Evolutionary conservation across 495 filamentous ascomycete species (phyloP).

Genomic region (Neurospora africana): DNA sequence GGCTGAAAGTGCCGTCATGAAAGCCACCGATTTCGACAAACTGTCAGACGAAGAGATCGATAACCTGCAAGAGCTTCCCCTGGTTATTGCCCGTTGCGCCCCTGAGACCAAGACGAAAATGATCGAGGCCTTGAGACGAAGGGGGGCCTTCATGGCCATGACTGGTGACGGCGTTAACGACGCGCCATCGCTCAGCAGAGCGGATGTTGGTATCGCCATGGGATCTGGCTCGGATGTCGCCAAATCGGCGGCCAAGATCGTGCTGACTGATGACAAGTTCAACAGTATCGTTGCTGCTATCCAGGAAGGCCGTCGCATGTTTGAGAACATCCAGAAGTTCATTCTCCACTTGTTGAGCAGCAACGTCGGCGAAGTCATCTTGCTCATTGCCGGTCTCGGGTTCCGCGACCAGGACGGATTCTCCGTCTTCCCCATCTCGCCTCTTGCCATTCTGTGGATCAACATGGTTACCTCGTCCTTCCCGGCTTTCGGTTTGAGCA

Average conservation of each 20-base stretch:
- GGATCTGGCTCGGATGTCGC: constrained; percentile 84
- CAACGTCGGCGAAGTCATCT: constrained; percentile 65
- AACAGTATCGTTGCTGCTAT: constrained; percentile 66
- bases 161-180: constrained; percentile 80
- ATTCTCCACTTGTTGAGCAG: constrained; percentile 61
- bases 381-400: constrained; percentile 58
- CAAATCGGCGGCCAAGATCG: constrained; percentile 78
- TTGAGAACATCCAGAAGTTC: constrained; percentile 79
- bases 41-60: constrained; percentile 51
- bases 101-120: constrained; percentile 59
- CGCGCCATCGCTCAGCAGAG: constrained; percentile 63
- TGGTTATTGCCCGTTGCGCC: constrained; percentile 56
- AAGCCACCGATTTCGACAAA: constrained; percentile 54
- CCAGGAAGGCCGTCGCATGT: constrained; percentile 61
- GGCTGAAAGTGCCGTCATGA: constrained; percentile 47
- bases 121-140: constrained; percentile 57
- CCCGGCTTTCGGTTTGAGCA: constrained; percentile 64
- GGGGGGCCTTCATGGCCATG: constrained; percentile 50
- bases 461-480: constrained; percentile 70
- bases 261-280: constrained; percentile 84
- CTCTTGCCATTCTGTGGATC: constrained; percentile 68
- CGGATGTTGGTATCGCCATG: constrained; percentile 83
- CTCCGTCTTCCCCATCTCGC: constrained; percentile 67
- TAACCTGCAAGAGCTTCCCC: constrained; percentile 44
- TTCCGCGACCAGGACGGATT: constrained; percentile 54